Evolutionary conservation across 805 yeast species (phyloP), one percentile per base, ranked within the genome.

Genomic region (Barnettozyma pratensis): DNA sequence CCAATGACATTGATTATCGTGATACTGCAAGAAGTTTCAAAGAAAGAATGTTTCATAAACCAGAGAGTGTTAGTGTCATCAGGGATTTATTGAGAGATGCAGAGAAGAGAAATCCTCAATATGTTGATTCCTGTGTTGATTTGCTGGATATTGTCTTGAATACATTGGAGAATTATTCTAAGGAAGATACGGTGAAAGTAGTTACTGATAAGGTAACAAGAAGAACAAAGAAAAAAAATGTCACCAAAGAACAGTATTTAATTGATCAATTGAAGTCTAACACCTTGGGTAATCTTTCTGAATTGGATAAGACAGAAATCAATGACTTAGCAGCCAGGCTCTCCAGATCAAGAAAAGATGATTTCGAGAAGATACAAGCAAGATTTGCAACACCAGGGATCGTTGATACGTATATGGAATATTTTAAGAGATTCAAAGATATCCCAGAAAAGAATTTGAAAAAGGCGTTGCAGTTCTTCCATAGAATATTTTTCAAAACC

Each of bases 41-140:
- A 19, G 69, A 87, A 41, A 76, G 82, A 40, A 68, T 92, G n/a
- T 89, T 92, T 57, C 79, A 84, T 49, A 83, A 81, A 45, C 82
- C 80, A 45, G 74, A 70, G 26, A 77, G 80, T 45, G 65, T 88
- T 29, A 80, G 76, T 41, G 60, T 80, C 36, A 60, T 92, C 4
- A 71, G 80, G 3, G 67, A 66, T 14, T 63, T 89, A 32, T 88
- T 96, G 0, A 78, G 78, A 47, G 72, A 77, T 11, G 87, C 92
- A 0, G 67, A 76, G 30, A 80, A 75, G 50, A 80, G 83, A 53
- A 79, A 95, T 0, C 75, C 85, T 2, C 76, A 74, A 6, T 86
- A 77, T 59, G 75, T 85, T 31, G 73, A 71, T 39, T 80, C 80
- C 26, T 71, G 81, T 48, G 74, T 89, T 10, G 85, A 86, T 35